Evolutionary conservation across 805 yeast genomes (phyloP), one percentile per base, ranked within the genome.

Genomic region (Candida ponderosae): DNA sequence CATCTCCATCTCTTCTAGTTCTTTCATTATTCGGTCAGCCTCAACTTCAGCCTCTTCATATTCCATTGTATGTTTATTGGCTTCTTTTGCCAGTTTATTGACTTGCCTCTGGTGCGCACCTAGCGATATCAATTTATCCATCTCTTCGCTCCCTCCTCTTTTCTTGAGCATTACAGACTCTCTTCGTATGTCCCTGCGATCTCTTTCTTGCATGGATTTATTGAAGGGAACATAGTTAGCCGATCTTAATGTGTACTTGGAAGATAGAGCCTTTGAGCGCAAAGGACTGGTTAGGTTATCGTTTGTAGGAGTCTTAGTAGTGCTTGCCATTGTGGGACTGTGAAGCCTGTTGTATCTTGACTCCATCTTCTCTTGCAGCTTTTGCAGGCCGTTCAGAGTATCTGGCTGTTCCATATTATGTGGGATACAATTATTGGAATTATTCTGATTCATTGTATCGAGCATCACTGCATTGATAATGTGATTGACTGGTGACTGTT

Each of bases 371-470:
- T 18, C 18, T 4, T 35, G 34, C 11, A 37, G 23, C 6, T 18
- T 29, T 3, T 38, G 40, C 14, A 43, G 30, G 2, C 35, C 26
- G 20, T 27, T 27, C 16, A 16, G 27, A 13, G 31, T 27, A 15
- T 15, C 13, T n/a, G 31, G 31, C 30, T 5, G 10, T 15, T 15
- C 7, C 7, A 21, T 21, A 21, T 10, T 10, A 21, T 21, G 10
- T 21, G 10, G 10, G 10, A 21, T 21, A 21, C 14, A 18, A 6
- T 9, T 15, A n/a, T 9, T 20, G 10, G 42, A 1, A 59, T 54
- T 37, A 43, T 49, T 11, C 70, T 63, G 3, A 34, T 8, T 6
- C 15, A n/a, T n/a, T n/a, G n/a, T n/a, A n/a, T n/a, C n/a, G n/a
- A n/a, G n/a, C n/a, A n/a, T n/a, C n/a, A n/a, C n/a, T n/a, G n/a